phyloP scores from a whole-genome alignment of 1,139 yeast species.

The Entelexis sorbosivorans region DNA sequence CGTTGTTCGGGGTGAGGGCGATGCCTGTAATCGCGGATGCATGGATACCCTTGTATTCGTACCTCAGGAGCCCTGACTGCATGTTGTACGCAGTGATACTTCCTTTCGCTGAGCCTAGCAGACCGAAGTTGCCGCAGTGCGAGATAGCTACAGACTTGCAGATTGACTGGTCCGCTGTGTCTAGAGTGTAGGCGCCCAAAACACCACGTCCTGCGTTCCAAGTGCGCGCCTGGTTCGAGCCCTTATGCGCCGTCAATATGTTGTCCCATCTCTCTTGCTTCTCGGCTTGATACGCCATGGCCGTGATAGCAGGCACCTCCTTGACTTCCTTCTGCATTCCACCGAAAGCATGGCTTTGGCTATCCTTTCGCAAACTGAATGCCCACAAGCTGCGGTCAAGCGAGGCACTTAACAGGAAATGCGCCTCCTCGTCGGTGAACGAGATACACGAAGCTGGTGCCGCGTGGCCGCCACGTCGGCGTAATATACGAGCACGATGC shows the following conservation, averaged over 20 bases:
- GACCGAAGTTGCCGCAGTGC: conserved; percentile 88
- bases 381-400: conserved; percentile 81
- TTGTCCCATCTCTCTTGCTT: conserved; percentile 94
- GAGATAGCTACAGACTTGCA: conserved; percentile 76
- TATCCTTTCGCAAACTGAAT: conserved; percentile 86
- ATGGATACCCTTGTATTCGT: conserved; percentile 53
- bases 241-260: conserved; percentile 81
- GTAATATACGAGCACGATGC: conserved; percentile 46
- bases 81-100: conserved; percentile 81
- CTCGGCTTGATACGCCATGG: conserved; percentile 62
- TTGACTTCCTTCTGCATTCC: conserved; percentile 43
- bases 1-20: conserved; percentile 80
- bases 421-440: conserved; percentile 74
- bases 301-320: conserved; percentile 54
- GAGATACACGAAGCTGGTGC: conserved; percentile 72
- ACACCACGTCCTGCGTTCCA: conserved; percentile 82
- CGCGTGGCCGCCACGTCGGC: conserved; percentile 95
- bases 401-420: conserved; percentile 77
- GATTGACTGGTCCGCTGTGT: conserved; percentile 67
- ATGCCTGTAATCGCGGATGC: conserved; percentile 78
- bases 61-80: conserved; percentile 76
- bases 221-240: conserved; percentile 73
- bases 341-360: conserved; percentile 89
- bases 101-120: conserved; percentile 86
- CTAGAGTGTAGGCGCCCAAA: conserved; percentile 54